Percentiles rank a stretch among this genome's conserved stretches.
phyloP scores from a whole-genome alignment of 2,329 filamentous ascomycete genomes.

The Tolypocladium tropicale region DNA sequence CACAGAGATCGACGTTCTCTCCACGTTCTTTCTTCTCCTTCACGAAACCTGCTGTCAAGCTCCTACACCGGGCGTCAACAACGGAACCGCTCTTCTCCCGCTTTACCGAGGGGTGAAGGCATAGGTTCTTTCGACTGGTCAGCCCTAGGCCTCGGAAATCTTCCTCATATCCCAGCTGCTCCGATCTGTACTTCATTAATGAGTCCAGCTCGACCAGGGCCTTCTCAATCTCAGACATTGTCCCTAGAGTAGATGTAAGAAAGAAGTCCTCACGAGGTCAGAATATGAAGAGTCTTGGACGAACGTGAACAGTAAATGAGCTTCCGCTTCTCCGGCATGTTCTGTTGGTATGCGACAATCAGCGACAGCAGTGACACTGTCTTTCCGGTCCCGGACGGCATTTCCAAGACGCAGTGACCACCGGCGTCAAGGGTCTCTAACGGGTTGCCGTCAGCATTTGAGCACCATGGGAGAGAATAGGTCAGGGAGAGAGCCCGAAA shows the following conservation, averaged over 20 bases:
- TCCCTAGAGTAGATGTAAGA: slow-evolving; percentile 36
- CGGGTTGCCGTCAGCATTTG: neutral
- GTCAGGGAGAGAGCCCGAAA: neutral
- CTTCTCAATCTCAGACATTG: slow-evolving; percentile 99
- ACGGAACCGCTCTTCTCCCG: slow-evolving; percentile 90
- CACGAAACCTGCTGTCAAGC: slow-evolving; percentile 90
- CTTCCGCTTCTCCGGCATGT: slow-evolving; percentile 87
- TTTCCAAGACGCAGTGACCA: slow-evolving; percentile 93
- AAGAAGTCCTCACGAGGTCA: neutral
- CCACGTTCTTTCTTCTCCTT: slow-evolving; percentile 95
- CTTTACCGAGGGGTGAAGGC: slow-evolving; percentile 91
- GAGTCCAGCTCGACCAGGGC: slow-evolving; percentile 83
- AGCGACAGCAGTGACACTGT: slow-evolving; percentile 90
- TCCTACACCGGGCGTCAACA: slow-evolving; percentile 92
- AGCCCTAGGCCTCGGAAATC: slow-evolving; percentile 88
- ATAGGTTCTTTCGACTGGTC: slow-evolving; percentile 95
- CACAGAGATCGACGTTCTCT: slow-evolving; percentile 86
- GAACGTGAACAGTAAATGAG: slow-evolving; percentile 93
- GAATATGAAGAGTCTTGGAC: slow-evolving; percentile 1
- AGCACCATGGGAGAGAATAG: neutral
- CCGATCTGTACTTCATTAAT: slow-evolving; percentile 86
- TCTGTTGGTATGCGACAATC: slow-evolving; percentile 93
- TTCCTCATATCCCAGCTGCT: slow-evolving; percentile 82
- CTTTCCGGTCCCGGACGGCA: slow-evolving; percentile 98
- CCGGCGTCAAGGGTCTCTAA: slow-evolving; percentile 76